Percentiles rank a stretch among this genome's conserved stretches.
phyloP scores from a whole-genome alignment of 1,284 basidiomycete species.

The Thecaphora thlaspeos region DNA sequence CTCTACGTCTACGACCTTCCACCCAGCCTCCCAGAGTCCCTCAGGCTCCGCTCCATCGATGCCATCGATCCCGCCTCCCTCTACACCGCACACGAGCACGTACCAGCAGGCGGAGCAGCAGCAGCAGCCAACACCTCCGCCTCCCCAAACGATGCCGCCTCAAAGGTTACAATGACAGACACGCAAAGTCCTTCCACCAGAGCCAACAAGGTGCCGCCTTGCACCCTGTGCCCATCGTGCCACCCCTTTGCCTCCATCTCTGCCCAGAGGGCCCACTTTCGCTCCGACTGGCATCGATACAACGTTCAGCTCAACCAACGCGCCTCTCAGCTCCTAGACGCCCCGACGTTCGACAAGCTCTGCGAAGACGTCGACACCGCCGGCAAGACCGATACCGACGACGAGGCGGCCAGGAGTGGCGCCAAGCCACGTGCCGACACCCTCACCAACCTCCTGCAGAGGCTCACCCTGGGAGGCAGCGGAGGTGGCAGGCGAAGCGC shows the following conservation, averaged over 20 bases:
- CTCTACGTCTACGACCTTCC: constrained; percentile 47
- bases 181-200: constrained; percentile 7
- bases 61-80: constrained; percentile 20
- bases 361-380: constrained; percentile 35
- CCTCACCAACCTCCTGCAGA: constrained; percentile 37
- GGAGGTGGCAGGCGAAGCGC: neutral
- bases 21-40: constrained; percentile 9
- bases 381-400: constrained; percentile 29
- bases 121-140: constrained; percentile 1
- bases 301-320: constrained; percentile 70
- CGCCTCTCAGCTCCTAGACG: constrained; percentile 13
- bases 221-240: constrained; percentile 55
- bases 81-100: constrained; percentile 1
- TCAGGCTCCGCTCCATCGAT: constrained; percentile 31
- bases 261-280: constrained; percentile 82
- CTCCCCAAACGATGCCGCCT: no score
- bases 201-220: constrained; percentile 22
- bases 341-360: constrained; percentile 31
- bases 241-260: constrained; percentile 72
- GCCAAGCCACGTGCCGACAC: constrained; percentile 20
- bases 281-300: constrained; percentile 96
- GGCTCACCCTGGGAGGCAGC: constrained; percentile 15
- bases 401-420: constrained; percentile 6
- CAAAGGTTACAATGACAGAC: constrained; percentile 5
- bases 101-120: constrained; percentile 4